Base-by-base conservation (phyloP, 1,284 basidiomycete species). In the Cryptococcus sp. region DNA sequence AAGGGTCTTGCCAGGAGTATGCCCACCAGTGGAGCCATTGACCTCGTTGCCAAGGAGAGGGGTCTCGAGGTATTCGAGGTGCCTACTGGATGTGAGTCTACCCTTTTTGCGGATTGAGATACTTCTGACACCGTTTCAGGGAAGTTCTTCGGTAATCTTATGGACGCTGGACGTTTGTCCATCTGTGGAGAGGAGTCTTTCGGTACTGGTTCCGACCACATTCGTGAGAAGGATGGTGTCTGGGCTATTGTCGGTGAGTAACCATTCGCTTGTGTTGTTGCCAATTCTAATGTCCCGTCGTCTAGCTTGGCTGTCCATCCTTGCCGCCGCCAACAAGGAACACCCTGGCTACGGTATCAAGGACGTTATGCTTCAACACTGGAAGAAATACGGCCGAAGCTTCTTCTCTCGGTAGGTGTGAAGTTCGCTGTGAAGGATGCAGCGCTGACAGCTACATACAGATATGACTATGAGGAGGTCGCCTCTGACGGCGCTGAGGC, bases 61-160 rank as follows among this genome's bases (percentile, higher is more conserved):
- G 89, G 89, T n/a, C 80, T 95, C 58, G 91, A 96, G 78, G 87
- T 86, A 76, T 97, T 97, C 73, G 95, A 98, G 78, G 94, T 98
- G 17, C 95, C 95, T 5, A 99, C 95, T 35, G 94, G 91, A 65
- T 77, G 74, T 90, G 62, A 76, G 84, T 72, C 47, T 56, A 47
- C 22, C 43, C 40, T 13, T 30, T 43, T 38, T 23, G 41, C 5
- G 30, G 49, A 57, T 59, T 47, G 47, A 48, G 23, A 13, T 15
- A 17, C 16, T 8, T 5, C 7, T 15, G 35, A 20, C n/a, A 16
- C 16, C 19, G n/a, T 40, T 40, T 11, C 68, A 93, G 91, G 95
- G 95, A 99, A 99, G 81, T 99, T 99, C 86, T 99, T 99, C 75
- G 96, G 95, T 54, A 99, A 99, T 82, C 83, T 99, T 65, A 99